Conservation (phyloP, 306 rosid species). For the Citrullus colocynthis region DNA sequence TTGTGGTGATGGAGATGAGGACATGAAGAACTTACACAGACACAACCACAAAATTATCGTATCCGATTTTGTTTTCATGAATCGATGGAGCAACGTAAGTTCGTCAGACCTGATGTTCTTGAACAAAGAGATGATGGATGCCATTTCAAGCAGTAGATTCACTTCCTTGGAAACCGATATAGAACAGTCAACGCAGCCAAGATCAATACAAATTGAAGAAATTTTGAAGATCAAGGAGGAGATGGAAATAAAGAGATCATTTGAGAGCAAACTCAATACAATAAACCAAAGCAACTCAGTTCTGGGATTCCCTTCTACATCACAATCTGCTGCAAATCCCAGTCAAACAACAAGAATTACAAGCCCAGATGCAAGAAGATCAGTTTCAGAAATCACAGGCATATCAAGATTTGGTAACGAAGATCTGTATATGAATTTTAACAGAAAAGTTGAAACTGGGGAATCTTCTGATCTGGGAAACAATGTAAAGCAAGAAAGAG, state of each 20-base stretch:
- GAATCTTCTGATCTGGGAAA: constrained; percentile 31
- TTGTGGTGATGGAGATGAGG: constrained; percentile 10
- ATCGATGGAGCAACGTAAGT: constrained; percentile 81
- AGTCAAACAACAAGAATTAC: constrained; percentile 19
- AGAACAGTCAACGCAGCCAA: not conserved
- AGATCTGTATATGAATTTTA: constrained; percentile 23
- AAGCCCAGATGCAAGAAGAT: constrained; percentile 27
- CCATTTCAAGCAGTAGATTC: constrained; percentile 55
- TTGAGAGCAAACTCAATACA: constrained; percentile 40
- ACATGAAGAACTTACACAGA: constrained; percentile 32
- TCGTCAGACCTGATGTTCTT: constrained; percentile 81
- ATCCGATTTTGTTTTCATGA: constrained; percentile 63
- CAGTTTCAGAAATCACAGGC: constrained; percentile 68
- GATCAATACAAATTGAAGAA: constrained; percentile 21
- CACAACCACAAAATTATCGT: constrained; percentile 62
- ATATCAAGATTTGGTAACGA: constrained; percentile 39
- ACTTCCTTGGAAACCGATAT: constrained; percentile 15
- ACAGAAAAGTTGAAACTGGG: not conserved
- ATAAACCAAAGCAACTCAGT: constrained; percentile 16
- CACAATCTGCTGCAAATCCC: constrained; percentile 5
- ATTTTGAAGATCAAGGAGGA: constrained; percentile 43
- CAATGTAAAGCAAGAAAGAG: constrained; percentile 47
- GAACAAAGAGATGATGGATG: constrained; percentile 60
- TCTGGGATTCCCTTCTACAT: constrained; percentile 5
- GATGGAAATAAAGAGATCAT: constrained; percentile 52